These are phyloP conservation scores for Salicornia ramosissima DNA, from an alignment of 148 eudicot genomes.

Conservation along the genomic window DNA sequence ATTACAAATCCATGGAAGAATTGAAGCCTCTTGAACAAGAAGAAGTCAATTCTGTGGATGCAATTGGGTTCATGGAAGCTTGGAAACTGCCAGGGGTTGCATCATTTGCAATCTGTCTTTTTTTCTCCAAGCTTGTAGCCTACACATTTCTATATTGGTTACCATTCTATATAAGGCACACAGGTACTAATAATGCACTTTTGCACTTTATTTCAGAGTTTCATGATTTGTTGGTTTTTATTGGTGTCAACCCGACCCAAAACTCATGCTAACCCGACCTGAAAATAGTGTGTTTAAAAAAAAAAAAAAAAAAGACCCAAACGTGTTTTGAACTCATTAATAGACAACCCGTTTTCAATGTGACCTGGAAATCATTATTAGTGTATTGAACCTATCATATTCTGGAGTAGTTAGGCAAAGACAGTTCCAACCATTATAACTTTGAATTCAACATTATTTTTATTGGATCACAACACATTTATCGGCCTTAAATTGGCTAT, in stretches of 20 bases:
- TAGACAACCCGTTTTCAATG: no score
- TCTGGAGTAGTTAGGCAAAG: no score
- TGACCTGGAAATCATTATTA: no score
- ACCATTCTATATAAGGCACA: slow-evolving; percentile 88
- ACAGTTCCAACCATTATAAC: no score
- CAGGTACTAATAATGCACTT: slow-evolving; percentile 73
- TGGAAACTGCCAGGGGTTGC: slow-evolving; percentile 94
- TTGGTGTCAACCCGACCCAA: slow-evolving; percentile 3
- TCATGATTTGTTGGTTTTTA: slow-evolving; percentile 2
- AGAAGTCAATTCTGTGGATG: slow-evolving; percentile 27
- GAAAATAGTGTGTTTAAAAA: no score
- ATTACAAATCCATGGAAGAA: slow-evolving; percentile 17
- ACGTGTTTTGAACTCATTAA: no score
- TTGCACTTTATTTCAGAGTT: neutral
- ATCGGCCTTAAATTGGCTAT: no score
- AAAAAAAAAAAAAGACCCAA: no score
- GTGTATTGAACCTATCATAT: no score
- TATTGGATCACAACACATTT: no score
- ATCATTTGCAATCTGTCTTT: slow-evolving; percentile 73
- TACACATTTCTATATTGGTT: slow-evolving; percentile 96
- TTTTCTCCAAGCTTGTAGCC: slow-evolving; percentile 96
- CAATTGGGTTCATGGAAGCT: slow-evolving; percentile 84
- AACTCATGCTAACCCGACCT: no score
- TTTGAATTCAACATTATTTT: no score
- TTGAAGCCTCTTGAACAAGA: slow-evolving; percentile 5